Base-by-base conservation (phyloP, 208 protist genomes). In the Leishmania guyanensis region DNA sequence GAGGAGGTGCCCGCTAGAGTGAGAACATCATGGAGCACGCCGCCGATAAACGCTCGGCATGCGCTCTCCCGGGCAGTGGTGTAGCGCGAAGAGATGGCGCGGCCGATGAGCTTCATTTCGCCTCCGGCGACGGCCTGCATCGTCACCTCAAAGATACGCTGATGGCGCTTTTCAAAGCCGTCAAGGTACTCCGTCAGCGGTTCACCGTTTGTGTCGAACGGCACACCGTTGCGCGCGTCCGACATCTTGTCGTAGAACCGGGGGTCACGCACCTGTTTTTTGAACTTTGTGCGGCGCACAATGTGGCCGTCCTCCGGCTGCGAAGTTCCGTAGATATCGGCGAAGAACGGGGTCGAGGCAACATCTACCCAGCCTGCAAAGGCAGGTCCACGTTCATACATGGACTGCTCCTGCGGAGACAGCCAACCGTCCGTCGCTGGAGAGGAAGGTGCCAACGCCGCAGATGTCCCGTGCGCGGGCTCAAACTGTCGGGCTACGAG, bases 211-310 rank as follows among this genome's bases (percentile, higher is more conserved):
- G 92, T 92, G 48, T 87, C 79, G 36, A 97, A 87, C 1, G 94
- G 94, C 33, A 97, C 84, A 20, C 94, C 94, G 71, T 95, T 91
- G 10, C 94, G 88, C 56, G 91, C 88, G 75, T 97, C 92, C 4
- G 91, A 94, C 51, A 88, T 72, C 26, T 83, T 91, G 84, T 97
- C 92, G 73, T 92, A 96, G 70, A 97, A 97, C 39, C 90, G 86
- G 0, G 91, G 92, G 72, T 97, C 94, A 14, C 91, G 89, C 43
- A 94, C 89, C n/a, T 84, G 20, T 39, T 90, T 84, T 58, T 89
- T 91, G 76, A 95, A 94, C 70, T 92, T 90, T n/a, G 75, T 50
- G 60, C 90, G 86, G 2, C 81, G 68, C 17, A 97, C 85, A 5
- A 86, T 69, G 43, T 89, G 84, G 20, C 92, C 92, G 78, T 96